Conservation (phyloP, 2,329 filamentous ascomycete species). For the Whalleya microplaca region DNA sequence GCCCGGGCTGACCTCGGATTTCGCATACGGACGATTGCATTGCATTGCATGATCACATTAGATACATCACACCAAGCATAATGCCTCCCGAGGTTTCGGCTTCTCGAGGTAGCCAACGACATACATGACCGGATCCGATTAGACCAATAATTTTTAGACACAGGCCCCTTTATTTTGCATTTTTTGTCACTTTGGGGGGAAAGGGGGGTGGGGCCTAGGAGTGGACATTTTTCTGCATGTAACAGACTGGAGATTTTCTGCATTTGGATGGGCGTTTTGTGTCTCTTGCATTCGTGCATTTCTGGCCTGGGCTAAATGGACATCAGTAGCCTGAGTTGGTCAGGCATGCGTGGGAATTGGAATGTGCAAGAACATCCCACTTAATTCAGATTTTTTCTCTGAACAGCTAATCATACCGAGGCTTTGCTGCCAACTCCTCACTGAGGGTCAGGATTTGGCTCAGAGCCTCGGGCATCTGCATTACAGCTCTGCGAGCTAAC, state of each 20-base stretch:
- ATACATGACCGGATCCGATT: slow-evolving; percentile 13
- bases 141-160: slow-evolving; percentile 19
- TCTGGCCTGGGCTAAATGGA: slow-evolving; percentile 4
- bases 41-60: slow-evolving; percentile 16
- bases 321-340: slow-evolving; percentile 1
- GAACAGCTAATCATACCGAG: background rate
- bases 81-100: background rate
- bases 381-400: background rate
- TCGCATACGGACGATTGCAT: slow-evolving; percentile 1
- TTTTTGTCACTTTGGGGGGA: background rate
- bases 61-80: slow-evolving; percentile 14
- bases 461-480: background rate
- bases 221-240: background rate
- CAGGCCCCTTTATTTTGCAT: slow-evolving; percentile 6
- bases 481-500: too few relatives aligned
- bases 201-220: too few relatives aligned
- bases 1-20: background rate
- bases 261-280: slow-evolving; percentile 20
- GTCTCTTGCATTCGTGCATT: slow-evolving; percentile 6
- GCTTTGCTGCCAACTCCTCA: background rate
- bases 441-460: background rate
- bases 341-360: slow-evolving; percentile 1
- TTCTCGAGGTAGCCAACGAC: background rate
- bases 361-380: background rate
- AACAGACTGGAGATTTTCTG: slow-evolving; percentile 4